phyloP scores from a whole-genome alignment of 345 rosid genomes.

The Lumnitzera littorea region DNA sequence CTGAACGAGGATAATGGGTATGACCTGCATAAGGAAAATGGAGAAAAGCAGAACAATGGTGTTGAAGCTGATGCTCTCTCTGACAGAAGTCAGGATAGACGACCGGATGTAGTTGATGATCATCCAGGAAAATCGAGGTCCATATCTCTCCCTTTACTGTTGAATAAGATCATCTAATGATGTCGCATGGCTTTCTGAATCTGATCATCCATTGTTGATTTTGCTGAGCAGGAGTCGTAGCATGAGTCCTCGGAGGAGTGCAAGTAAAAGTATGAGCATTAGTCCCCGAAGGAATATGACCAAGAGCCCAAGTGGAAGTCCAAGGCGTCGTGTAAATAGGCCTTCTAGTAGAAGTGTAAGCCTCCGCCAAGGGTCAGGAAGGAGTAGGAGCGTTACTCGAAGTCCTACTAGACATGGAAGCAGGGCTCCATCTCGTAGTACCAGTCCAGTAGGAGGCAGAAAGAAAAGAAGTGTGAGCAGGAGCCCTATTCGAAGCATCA shows the following conservation, averaged over 20 bases:
- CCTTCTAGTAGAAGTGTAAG: conserved; percentile 37
- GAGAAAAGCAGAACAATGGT: conserved; percentile 50
- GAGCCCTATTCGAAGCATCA: background rate
- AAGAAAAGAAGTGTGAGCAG: conserved; percentile 4
- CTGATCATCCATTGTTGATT: conserved; percentile 9
- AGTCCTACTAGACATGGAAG: conserved; percentile 33
- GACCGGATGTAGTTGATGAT: conserved; percentile 76
- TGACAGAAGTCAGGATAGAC: conserved; percentile 57
- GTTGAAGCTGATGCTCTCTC: conserved; percentile 33
- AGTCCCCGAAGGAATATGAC: conserved; percentile 70
- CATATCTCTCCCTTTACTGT: conserved; percentile 31
- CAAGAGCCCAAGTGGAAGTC: conserved; percentile 63
- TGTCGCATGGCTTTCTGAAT: conserved; percentile 36
- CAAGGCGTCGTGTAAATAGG: conserved; percentile 24
- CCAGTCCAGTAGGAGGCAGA: background rate
- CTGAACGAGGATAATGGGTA: conserved; percentile 38
- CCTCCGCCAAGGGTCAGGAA: conserved; percentile 5
- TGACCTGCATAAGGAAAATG: conserved; percentile 51
- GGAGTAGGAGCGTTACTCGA: conserved; percentile 31
- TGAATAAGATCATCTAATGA: conserved; percentile 31
- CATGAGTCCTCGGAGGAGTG: conserved; percentile 72
- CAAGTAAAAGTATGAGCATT: conserved; percentile 72
- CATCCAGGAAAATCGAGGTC: conserved; percentile 88
- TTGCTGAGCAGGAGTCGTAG: conserved; percentile 80
- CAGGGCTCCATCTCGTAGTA: background rate